A percentile compares a stretch with the other conserved stretches of the same genome.
phyloP scores from a whole-genome alignment of 768 basidiomycete species.

The Macrolepiota albuminosa region DNA sequence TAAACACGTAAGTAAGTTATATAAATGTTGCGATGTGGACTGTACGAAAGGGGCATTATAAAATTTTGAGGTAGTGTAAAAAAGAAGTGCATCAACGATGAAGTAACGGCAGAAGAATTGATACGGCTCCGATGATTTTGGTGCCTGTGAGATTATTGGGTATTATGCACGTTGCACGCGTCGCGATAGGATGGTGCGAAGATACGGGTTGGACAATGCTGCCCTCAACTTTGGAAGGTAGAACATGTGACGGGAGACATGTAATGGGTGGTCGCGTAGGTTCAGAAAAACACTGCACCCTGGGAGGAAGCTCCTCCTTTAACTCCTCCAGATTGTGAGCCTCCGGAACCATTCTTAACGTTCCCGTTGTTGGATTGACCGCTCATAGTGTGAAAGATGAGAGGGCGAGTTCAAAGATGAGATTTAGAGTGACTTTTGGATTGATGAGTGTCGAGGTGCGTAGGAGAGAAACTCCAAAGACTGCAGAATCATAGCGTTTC shows the following conservation, averaged over 20 bases:
- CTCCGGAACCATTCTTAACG: constrained; percentile 27
- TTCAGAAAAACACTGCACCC: constrained; percentile 60
- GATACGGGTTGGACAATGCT: constrained; percentile 2
- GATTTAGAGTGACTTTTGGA: constrained; percentile 4
- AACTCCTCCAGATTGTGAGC: constrained; percentile 39
- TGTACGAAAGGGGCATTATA: background rate
- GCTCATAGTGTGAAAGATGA: constrained; percentile 26
- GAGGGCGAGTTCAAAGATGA: constrained; percentile 6
- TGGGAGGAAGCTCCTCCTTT: constrained; percentile 45
- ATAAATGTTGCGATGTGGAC: background rate
- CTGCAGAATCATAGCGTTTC: constrained; percentile 28
- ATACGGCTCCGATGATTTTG: constrained; percentile 12
- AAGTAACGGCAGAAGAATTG: constrained; percentile 11
- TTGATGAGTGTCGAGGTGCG: constrained; percentile 7
- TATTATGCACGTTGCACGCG: constrained; percentile 5
- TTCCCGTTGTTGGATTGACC: constrained; percentile 33
- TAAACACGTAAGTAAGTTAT: background rate
- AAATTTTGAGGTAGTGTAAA: background rate
- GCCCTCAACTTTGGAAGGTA: background rate
- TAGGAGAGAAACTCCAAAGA: constrained; percentile 16
- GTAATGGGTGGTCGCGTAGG: background rate
- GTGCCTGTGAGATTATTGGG: background rate
- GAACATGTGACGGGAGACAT: background rate
- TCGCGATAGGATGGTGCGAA: background rate
- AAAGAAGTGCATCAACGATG: background rate